These are phyloP conservation scores for Mycena chlorophos DNA, from an alignment of 768 basidiomycete genomes.

Conservation along the genomic window DNA sequence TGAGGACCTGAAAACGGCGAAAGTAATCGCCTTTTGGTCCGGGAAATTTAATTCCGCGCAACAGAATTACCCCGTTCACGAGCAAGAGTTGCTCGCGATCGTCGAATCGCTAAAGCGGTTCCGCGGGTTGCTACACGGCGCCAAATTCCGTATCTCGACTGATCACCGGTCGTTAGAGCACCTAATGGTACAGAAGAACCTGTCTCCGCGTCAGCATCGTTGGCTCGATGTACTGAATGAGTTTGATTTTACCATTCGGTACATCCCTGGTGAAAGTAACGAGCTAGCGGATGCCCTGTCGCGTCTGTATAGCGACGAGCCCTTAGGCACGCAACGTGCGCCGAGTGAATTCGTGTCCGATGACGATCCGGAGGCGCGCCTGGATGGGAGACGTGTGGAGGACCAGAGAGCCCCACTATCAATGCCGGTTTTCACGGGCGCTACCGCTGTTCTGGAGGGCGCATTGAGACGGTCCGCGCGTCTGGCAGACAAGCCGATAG, in stretches of 20 bases:
- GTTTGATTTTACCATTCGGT: conserved; percentile 39
- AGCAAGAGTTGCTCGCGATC: conserved; percentile 40
- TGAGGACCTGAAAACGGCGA: conserved; percentile 28
- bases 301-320: conserved; percentile 22
- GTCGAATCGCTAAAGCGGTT: conserved; percentile 37
- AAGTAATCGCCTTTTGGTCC: conserved; percentile 37
- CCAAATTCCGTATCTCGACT: conserved; percentile 29
- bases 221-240: conserved; percentile 41
- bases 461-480: background rate
- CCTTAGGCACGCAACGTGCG: conserved; percentile 13
- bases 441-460: conserved; percentile 9
- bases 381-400: background rate
- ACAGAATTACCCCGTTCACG: conserved; percentile 40
- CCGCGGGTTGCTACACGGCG: conserved; percentile 31
- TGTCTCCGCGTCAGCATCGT: conserved; percentile 36
- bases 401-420: conserved; percentile 14
- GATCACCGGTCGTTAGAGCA: conserved; percentile 37
- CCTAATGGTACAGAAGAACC: conserved; percentile 34
- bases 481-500: background rate
- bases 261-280: conserved; percentile 40
- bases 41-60: conserved; percentile 35
- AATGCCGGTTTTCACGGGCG: conserved; percentile 6
- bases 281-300: conserved; percentile 43
- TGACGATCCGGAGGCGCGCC: background rate
- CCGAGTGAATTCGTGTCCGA: conserved; percentile 15